phyloP scores from a whole-genome alignment of 352 stramenopile genomes.

The Globisporangium polare region DNA sequence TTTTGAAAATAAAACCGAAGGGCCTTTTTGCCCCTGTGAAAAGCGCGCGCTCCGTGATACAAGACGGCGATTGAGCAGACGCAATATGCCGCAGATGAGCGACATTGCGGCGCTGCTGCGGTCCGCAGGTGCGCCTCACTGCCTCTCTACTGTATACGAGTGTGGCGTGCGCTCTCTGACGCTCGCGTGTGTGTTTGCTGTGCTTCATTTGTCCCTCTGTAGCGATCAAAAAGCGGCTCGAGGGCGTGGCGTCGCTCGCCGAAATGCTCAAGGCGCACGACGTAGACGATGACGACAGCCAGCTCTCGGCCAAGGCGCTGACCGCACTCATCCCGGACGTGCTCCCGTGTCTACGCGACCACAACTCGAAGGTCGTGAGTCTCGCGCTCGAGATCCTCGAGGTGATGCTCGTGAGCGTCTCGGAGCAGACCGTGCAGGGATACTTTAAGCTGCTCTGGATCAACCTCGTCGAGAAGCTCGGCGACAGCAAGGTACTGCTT shows the following conservation, averaged over 20 bases:
- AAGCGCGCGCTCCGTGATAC: slow-evolving; percentile 10
- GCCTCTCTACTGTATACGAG: not conserved
- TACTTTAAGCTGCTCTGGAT: slow-evolving; percentile 69
- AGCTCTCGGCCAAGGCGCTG: slow-evolving; percentile 31
- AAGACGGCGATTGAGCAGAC: slow-evolving; percentile 1
- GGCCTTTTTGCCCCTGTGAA: slow-evolving; percentile 7
- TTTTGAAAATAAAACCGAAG: slow-evolving; percentile 8
- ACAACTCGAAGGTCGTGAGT: slow-evolving; percentile 81
- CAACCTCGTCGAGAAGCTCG: slow-evolving; percentile 64
- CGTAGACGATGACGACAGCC: slow-evolving; percentile 9
- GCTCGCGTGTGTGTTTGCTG: not conserved
- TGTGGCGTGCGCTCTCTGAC: not conserved
- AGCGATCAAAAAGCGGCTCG: slow-evolving; percentile 84
- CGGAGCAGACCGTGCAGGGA: slow-evolving; percentile 37
- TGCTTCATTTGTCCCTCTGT: not conserved
- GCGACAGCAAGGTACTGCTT: slow-evolving; percentile 62
- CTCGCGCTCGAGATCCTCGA: slow-evolving; percentile 64
- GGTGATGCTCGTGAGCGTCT: slow-evolving; percentile 41
- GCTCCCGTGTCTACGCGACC: slow-evolving; percentile 67
- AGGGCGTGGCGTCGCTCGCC: slow-evolving; percentile 55
- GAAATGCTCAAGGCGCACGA: slow-evolving; percentile 32
- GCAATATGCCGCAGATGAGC: slow-evolving; percentile 29
- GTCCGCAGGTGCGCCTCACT: slow-evolving; percentile 35
- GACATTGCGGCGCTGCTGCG: slow-evolving; percentile 53
- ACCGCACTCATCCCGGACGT: slow-evolving; percentile 46